phyloP scores from a whole-genome alignment of 257 asterid genomes.

The Scutellaria barbata region DNA sequence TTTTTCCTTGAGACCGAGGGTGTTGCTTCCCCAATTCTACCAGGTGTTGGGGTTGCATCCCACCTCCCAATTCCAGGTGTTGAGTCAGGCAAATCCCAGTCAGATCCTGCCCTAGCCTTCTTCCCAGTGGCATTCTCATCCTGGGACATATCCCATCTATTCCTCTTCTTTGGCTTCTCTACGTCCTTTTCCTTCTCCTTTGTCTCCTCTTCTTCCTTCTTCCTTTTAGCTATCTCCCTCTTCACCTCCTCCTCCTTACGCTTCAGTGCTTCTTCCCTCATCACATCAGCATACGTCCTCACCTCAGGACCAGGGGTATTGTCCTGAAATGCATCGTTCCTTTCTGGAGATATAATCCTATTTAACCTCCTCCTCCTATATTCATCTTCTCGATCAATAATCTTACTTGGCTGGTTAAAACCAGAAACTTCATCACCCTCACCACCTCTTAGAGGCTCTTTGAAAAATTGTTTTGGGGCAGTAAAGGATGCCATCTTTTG shows the following conservation, averaged over 20 bases:
- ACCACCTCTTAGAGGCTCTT: slow-evolving; percentile 69
- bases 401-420: slow-evolving; percentile 73
- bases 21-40: slow-evolving; percentile 89
- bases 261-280: slow-evolving; percentile 80
- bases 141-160: slow-evolving; percentile 92
- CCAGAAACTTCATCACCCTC: slow-evolving; percentile 71
- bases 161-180: slow-evolving; percentile 89
- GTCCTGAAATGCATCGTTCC: slow-evolving; percentile 84
- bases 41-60: slow-evolving; percentile 98
- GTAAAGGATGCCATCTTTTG: slow-evolving; percentile 79
- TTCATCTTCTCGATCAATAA: slow-evolving; percentile 87
- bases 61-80: slow-evolving; percentile 94
- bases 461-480: slow-evolving; percentile 76
- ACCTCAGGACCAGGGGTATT: slow-evolving; percentile 86
- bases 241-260: slow-evolving; percentile 79
- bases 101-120: slow-evolving; percentile 74
- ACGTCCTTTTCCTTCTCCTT: slow-evolving; percentile 56
- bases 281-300: slow-evolving; percentile 88
- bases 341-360: slow-evolving; percentile 79
- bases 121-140: slow-evolving; percentile 64
- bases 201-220: slow-evolving; percentile 74
- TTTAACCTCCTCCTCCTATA: slow-evolving; percentile 81
- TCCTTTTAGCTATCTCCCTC: slow-evolving; percentile 77
- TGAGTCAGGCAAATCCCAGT: slow-evolving; percentile 89
- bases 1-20: slow-evolving; percentile 74